A percentile compares a stretch with the other conserved stretches of the same genome.
Evolutionary conservation across 352 stramenopile species (phyloP).

Genomic region (Phytophthora constricta): DNA sequence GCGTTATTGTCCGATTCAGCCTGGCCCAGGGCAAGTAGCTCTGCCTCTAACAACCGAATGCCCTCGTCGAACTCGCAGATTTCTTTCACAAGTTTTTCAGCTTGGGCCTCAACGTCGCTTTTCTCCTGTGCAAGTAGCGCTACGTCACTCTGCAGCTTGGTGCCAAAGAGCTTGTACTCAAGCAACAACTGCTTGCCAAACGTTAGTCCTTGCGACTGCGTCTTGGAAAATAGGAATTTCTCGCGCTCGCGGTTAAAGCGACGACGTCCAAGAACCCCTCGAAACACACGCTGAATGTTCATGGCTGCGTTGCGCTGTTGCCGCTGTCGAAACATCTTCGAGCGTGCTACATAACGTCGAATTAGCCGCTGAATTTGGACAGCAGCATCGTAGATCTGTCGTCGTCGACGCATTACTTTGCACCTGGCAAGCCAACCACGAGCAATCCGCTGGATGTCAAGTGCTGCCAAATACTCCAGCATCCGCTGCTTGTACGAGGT

Average conservation of each 20-base stretch:
- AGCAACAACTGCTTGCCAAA: constrained; percentile 96
- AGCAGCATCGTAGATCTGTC: constrained; percentile 59
- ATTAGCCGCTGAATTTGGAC: constrained; percentile 85
- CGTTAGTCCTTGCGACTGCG: constrained; percentile 93
- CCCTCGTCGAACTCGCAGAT: constrained; percentile 95
- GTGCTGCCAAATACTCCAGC: constrained; percentile 76
- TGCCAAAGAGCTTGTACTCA: constrained; percentile 95
- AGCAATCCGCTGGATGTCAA: constrained; percentile 88
- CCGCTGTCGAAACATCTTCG: constrained; percentile 56
- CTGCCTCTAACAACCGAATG: constrained; percentile 89
- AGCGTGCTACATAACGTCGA: constrained; percentile 64
- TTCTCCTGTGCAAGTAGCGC: constrained; percentile 92
- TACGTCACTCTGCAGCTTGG: constrained; percentile 94
- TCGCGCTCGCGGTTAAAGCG: constrained; percentile 88
- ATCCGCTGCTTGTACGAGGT: constrained; percentile 81
- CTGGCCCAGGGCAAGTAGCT: constrained; percentile 93
- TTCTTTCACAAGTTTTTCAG: constrained; percentile 91
- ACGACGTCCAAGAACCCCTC: constrained; percentile 85
- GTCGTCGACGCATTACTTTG: constrained; percentile 60
- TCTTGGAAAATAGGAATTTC: constrained; percentile 95
- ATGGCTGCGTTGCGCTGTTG: constrained; percentile 64
- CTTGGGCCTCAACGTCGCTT: constrained; percentile 83
- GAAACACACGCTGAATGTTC: constrained; percentile 89
- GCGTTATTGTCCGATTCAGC: constrained; percentile 89
- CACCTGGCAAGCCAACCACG: constrained; percentile 78